These are phyloP conservation scores for Cryptococcus neoformans DNA, from an alignment of 1,284 basidiomycete species.

Conservation along the genomic window DNA sequence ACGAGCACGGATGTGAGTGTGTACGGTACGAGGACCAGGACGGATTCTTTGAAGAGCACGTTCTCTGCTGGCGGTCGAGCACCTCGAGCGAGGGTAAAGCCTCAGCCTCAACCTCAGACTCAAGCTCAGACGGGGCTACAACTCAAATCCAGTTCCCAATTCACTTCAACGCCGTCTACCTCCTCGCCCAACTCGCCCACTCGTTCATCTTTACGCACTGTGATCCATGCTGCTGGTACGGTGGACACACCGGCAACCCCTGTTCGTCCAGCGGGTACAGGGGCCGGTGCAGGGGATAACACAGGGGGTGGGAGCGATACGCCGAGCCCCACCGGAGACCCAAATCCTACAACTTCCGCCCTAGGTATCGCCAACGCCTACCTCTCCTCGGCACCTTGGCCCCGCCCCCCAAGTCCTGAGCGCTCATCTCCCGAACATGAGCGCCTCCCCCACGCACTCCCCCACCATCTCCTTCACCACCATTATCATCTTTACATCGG, in stretches of 20 bases:
- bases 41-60: constrained; percentile 8
- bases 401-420: too few species aligned
- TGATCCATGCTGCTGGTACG: not conserved
- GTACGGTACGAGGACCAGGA: not conserved
- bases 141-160: not conserved
- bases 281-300: not conserved
- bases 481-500: too few species aligned
- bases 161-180: not conserved
- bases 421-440: too few species aligned
- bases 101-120: not conserved
- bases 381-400: too few species aligned
- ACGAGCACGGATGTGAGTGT: too few species aligned
- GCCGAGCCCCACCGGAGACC: too few species aligned
- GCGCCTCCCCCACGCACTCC: too few species aligned
- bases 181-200: not conserved
- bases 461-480: too few species aligned
- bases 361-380: too few species aligned
- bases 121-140: not conserved
- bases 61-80: not conserved
- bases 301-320: too few species aligned
- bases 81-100: constrained; percentile 3
- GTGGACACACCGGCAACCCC: not conserved
- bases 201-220: not conserved
- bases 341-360: too few species aligned
- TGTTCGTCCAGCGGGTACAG: not conserved